Evolutionary conservation across 2,329 filamentous ascomycete species (phyloP).

Genomic region (Apiospora pterosperma): DNA sequence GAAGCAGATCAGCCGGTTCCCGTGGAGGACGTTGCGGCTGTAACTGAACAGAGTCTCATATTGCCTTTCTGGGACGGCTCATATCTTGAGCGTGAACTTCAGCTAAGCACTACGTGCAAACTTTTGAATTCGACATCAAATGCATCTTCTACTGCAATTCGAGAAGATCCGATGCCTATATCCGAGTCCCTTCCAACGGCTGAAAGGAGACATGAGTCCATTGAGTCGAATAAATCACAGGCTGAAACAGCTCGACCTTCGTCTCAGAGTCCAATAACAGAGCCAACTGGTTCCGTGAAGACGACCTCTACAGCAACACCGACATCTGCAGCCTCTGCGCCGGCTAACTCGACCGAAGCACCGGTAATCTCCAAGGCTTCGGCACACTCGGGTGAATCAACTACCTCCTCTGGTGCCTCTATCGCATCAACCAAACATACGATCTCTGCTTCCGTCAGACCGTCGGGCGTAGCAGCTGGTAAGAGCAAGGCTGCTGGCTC

Average conservation of each 20-base stretch:
- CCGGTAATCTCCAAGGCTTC: slow-evolving; percentile 1
- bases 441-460: slow-evolving; percentile 13
- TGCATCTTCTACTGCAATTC: neutral
- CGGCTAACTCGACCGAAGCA: neutral
- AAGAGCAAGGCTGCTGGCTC: slow-evolving; percentile 20
- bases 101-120: slow-evolving; percentile 7
- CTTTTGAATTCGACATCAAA: neutral
- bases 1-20: slow-evolving; percentile 14
- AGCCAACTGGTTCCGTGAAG: slow-evolving; percentile 1
- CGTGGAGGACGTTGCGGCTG: neutral
- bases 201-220: neutral
- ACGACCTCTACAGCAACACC: slow-evolving; percentile 5
- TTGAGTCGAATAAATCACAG: neutral
- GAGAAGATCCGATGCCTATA: neutral
- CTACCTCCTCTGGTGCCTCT: neutral
- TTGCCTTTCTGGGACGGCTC: slow-evolving; percentile 22
- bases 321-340: neutral
- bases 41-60: slow-evolving; percentile 9
- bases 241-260: neutral
- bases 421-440: slow-evolving; percentile 14
- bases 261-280: neutral
- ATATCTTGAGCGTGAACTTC: slow-evolving; percentile 22
- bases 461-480: slow-evolving; percentile 12
- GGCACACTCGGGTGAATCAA: neutral
- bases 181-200: neutral